Evolutionary conservation across 495 filamentous ascomycete genomes (phyloP).

Genomic region (Bacidia gigantensis): DNA sequence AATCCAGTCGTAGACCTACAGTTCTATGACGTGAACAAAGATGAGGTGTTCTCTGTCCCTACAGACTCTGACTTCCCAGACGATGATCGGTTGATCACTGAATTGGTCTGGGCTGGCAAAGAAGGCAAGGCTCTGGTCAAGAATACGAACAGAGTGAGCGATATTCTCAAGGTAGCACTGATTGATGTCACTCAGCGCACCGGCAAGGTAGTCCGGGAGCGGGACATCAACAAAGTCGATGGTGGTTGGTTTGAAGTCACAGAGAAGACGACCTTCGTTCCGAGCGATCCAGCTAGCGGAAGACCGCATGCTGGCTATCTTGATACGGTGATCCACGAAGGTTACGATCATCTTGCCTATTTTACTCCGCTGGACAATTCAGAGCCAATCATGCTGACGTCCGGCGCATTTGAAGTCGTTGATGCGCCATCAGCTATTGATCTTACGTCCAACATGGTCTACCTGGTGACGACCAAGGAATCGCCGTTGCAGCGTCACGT

Average conservation of each 20-base stretch:
- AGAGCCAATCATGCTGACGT: conserved; percentile 69
- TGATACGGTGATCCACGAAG: conserved; percentile 76
- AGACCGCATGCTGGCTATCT: conserved; percentile 79
- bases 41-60: conserved; percentile 65
- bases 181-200: conserved; percentile 63
- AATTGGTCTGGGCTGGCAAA: conserved; percentile 76
- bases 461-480: conserved; percentile 79
- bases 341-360: conserved; percentile 84
- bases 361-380: conserved; percentile 83
- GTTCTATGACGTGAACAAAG: conserved; percentile 76
- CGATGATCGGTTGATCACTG: conserved; percentile 79
- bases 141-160: conserved; percentile 89
- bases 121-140: conserved; percentile 64
- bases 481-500: conserved; percentile 79
- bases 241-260: conserved; percentile 97
- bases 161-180: conserved; percentile 70
- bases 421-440: conserved; percentile 81
- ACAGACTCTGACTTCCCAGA: conserved; percentile 65
- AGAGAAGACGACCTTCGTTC: conserved; percentile 73
- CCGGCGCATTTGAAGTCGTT: conserved; percentile 87
- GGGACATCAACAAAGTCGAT: conserved; percentile 68
- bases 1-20: conserved; percentile 79
- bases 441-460: conserved; percentile 67
- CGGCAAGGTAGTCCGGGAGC: conserved; percentile 65
- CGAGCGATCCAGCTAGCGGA: conserved; percentile 64